Evolutionary conservation across 805 yeast species (phyloP).

Genomic region (Kodamaea neixiangensis): DNA sequence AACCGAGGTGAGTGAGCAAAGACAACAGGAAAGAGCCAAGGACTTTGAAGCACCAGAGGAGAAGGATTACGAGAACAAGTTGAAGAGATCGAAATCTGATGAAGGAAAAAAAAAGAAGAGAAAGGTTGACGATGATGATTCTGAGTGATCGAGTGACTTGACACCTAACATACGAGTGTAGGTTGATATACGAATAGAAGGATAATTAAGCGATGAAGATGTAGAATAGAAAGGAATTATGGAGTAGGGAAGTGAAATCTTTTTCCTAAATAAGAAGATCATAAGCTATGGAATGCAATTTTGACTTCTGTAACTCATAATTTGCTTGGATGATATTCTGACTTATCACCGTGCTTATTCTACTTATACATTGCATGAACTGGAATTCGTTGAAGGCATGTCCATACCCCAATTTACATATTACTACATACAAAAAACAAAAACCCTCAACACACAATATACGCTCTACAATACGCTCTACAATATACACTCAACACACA

Average conservation of each 20-base stretch:
- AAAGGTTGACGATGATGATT: slow-evolving; percentile 17
- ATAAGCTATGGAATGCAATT: too few species aligned
- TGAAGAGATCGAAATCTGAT: slow-evolving; percentile 24
- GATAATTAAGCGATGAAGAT: too few species aligned
- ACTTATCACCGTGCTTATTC: background rate
- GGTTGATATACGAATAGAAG: background rate
- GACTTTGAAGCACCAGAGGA: slow-evolving; percentile 89
- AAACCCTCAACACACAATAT: too few species aligned
- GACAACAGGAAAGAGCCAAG: slow-evolving; percentile 69
- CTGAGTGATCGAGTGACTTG: background rate
- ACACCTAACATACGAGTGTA: too few species aligned
- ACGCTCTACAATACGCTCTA: background rate
- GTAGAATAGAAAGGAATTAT: too few species aligned
- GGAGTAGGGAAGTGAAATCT: too few species aligned
- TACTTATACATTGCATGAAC: background rate
- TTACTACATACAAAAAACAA: too few species aligned
- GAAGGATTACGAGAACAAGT: slow-evolving; percentile 49
- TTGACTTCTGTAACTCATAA: too few species aligned
- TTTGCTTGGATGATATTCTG: too few species aligned
- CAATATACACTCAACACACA: background rate
- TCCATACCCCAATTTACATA: too few species aligned
- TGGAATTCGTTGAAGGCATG: background rate
- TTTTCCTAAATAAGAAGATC: too few species aligned
- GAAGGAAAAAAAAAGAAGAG: slow-evolving; percentile 26
- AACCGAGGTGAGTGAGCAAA: slow-evolving; percentile 63